These are phyloP conservation scores for Coemansia sp. DNA, from an alignment of 192 early-diverging fungal genomes.

Conservation along the genomic window DNA sequence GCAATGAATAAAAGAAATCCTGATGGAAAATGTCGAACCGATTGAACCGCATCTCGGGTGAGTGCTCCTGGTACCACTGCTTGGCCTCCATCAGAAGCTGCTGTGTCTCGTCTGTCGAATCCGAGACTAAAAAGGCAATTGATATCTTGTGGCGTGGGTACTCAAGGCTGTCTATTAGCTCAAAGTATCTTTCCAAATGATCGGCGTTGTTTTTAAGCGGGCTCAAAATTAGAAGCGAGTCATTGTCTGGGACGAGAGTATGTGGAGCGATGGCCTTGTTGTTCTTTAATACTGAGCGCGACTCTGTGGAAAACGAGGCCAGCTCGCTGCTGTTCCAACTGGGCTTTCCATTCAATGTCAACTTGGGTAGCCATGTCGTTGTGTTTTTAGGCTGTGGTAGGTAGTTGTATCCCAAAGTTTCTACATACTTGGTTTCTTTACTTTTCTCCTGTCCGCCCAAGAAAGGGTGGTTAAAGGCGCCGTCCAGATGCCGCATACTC, in stretches of 20 bases:
- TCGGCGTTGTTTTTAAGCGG: conserved; percentile 66
- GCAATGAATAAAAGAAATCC: conserved; percentile 57
- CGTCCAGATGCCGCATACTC: background rate
- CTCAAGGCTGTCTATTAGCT: conserved; percentile 56
- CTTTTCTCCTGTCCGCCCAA: too few species aligned
- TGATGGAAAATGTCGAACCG: conserved; percentile 64
- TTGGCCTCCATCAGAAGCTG: conserved; percentile 51
- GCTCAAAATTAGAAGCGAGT: conserved; percentile 63
- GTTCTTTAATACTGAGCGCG: conserved; percentile 29
- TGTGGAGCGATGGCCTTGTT: conserved; percentile 27
- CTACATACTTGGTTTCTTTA: conserved; percentile 17
- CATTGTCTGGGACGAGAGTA: conserved; percentile 29
- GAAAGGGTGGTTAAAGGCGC: background rate
- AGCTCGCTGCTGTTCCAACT: background rate
- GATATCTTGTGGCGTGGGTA: conserved; percentile 69
- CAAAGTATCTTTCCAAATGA: conserved; percentile 64
- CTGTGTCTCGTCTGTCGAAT: conserved; percentile 62
- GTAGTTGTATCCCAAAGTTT: conserved; percentile 32
- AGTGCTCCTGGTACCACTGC: conserved; percentile 40
- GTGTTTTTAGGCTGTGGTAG: conserved; percentile 22
- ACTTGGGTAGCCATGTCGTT: conserved; percentile 41
- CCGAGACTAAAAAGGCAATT: conserved; percentile 68
- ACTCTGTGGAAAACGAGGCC: conserved; percentile 23
- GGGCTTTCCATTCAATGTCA: background rate
- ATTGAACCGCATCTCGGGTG: conserved; percentile 58